Base-by-base conservation (phyloP, 345 rosid genomes). In the Bretschneidera sinensis region DNA sequence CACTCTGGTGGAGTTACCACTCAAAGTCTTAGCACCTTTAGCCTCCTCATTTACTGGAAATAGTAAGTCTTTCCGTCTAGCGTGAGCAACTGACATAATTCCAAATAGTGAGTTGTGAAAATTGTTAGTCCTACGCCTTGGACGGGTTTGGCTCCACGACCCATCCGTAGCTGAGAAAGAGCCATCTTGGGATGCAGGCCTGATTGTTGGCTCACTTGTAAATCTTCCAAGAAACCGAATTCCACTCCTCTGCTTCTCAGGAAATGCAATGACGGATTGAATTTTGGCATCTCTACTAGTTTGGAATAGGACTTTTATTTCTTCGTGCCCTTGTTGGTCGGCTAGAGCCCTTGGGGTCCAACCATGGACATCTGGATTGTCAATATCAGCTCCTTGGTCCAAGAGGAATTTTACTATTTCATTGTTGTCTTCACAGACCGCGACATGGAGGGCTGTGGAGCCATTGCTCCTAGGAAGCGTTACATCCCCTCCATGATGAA, bases 301-400 rank as follows among this genome's bases (percentile, higher is more conserved):
- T 56, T 78, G 61, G 61, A 89, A 87, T 8, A 89, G 31, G 24
- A 21, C 20, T 71, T 77, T 83, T 57, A 89, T 87, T 43, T 89
- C 90, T 54, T 87, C 94, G 17, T 85, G 97, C 4, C 90, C 94
- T 59, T 89, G 96, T 67, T 89, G 96, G 17, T 89, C 96, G 15
- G 96, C 97, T 55, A 92, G 81, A 62, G 76, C 85, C 66, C 73
- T 74, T 0, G 96, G 78, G 6, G 84, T 84, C 96, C 98, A 89
- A 17, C 84, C 76, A 5, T 79, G 76, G 67, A 52, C 59, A 43
- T 87, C 97, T 0, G 75, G 81, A 69, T 78, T 76, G 76, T 85
- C 87, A 19, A 81, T 57, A 17, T 84, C 77, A 2, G 96, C 91
- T 2, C 97, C 94, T 57, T 76, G 77, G 33, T 78, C 79, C 34